phyloP scores from a whole-genome alignment of 257 asterid genomes.

The Apocynum venetum region DNA sequence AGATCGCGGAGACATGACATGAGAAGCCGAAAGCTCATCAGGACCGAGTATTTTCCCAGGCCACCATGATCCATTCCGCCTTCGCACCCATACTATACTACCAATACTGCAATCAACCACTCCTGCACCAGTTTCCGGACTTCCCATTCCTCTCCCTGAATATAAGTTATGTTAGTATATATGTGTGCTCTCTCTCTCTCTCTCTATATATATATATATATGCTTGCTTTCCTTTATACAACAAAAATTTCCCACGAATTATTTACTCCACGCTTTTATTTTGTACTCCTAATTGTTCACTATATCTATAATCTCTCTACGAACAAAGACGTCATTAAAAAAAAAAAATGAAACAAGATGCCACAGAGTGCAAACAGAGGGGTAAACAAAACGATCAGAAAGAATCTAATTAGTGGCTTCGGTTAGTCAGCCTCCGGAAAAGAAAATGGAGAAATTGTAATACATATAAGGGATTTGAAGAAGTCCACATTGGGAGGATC shows the following conservation, averaged over 20 bases:
- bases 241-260: slow-evolving; percentile 6
- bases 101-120: slow-evolving; percentile 74
- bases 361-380: slow-evolving; percentile 18
- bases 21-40: slow-evolving; percentile 79
- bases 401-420: slow-evolving; percentile 20
- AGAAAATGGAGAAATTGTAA: slow-evolving; percentile 25
- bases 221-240: background rate
- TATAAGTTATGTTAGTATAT: slow-evolving; percentile 16
- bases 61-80: slow-evolving; percentile 99
- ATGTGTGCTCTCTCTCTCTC: background rate
- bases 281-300: background rate
- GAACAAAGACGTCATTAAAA: background rate
- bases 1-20: slow-evolving; percentile 86
- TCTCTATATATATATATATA: background rate
- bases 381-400: slow-evolving; percentile 18
- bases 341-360: background rate
- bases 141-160: slow-evolving; percentile 45
- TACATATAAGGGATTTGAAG: slow-evolving; percentile 19
- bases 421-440: slow-evolving; percentile 50
- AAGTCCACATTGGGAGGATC: slow-evolving; percentile 34
- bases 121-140: slow-evolving; percentile 69
- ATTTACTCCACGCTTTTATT: background rate
- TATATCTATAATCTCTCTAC: background rate
- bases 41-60: slow-evolving; percentile 95
- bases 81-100: slow-evolving; percentile 97